Percentiles rank a stretch among this genome's conserved stretches.
Conservation (phyloP, 2,329 filamentous ascomycete species). For the Fusarium domesticum region DNA sequence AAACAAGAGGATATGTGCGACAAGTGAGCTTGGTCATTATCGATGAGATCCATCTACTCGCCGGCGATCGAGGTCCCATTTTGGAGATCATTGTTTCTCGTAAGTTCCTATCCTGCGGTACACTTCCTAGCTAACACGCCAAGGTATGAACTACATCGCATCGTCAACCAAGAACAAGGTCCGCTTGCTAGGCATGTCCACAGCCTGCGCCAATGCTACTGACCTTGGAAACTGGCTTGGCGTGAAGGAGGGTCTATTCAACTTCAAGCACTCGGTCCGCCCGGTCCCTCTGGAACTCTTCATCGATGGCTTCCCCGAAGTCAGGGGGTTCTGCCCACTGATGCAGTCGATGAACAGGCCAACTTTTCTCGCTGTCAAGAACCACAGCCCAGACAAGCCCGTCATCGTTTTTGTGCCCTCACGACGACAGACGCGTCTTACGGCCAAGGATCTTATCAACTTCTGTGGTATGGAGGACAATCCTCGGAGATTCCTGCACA, state of each 20-base stretch:
- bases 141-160: constrained; percentile 96
- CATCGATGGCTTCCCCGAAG: constrained; percentile 95
- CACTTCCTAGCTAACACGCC: constrained; percentile 33
- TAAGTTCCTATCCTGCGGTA: constrained; percentile 24
- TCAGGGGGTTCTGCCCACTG: constrained; percentile 89
- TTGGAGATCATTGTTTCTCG: constrained; percentile 90
- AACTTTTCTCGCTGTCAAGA: constrained; percentile 94
- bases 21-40: constrained; percentile 97
- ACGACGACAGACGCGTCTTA: constrained; percentile 87
- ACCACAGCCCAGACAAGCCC: constrained; percentile 91
- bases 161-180: constrained; percentile 88
- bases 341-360: constrained; percentile 99
- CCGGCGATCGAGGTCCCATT: constrained; percentile 94
- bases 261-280: constrained; percentile 94
- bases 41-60: constrained; percentile 96
- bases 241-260: constrained; percentile 93
- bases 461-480: constrained; percentile 99
- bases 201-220: constrained; percentile 90
- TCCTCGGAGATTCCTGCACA: constrained; percentile 84
- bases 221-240: constrained; percentile 96
- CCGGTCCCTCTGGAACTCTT: constrained; percentile 94
- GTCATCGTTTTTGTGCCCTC: constrained; percentile 99
- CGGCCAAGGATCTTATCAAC: constrained; percentile 94
- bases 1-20: constrained; percentile 92
- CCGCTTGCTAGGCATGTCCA: constrained; percentile 95